Conservation (phyloP, 257 asterid species). For the Nicotiana paniculata region DNA sequence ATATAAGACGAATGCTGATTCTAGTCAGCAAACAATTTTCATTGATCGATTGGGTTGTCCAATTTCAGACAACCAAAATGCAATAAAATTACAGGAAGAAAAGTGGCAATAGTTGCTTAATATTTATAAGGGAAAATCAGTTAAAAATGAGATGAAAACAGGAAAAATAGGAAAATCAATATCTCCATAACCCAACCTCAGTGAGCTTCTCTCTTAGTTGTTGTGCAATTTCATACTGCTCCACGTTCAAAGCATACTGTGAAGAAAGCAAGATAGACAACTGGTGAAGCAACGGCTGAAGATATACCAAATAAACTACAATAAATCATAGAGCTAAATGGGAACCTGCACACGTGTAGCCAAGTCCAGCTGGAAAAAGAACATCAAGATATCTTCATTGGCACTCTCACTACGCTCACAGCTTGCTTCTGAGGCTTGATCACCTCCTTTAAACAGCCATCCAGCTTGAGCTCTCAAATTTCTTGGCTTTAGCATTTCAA, state of each 20-base stretch:
- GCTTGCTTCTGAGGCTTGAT: constrained; percentile 57
- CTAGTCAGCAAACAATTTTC: constrained; percentile 1
- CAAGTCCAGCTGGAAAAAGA: constrained; percentile 91
- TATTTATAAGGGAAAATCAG: not conserved
- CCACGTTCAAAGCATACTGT: constrained; percentile 96
- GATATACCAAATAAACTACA: not conserved
- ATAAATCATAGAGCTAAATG: not conserved
- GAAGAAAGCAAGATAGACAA: constrained; percentile 8
- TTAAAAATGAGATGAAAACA: constrained; percentile 3
- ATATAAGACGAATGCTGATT: not conserved
- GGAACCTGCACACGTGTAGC: constrained; percentile 92
- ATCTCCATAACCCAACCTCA: constrained; percentile 48
- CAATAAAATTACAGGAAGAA: not conserved
- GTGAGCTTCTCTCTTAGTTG: constrained; percentile 83
- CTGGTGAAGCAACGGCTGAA: not conserved
- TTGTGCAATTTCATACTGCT: constrained; percentile 86
- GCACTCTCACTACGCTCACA: constrained; percentile 84
- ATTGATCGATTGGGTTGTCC: not conserved
- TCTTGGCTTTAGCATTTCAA: constrained; percentile 26
- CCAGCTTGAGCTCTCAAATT: constrained; percentile 64
- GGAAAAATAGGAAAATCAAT: not conserved
- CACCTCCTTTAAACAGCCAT: constrained; percentile 71
- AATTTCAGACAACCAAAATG: not conserved
- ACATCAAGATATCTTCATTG: constrained; percentile 88
- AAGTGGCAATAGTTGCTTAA: not conserved